Evolutionary conservation across 1,284 basidiomycete genomes (phyloP), one percentile per base, ranked within the genome.

Genomic region (Mycena sp.): DNA sequence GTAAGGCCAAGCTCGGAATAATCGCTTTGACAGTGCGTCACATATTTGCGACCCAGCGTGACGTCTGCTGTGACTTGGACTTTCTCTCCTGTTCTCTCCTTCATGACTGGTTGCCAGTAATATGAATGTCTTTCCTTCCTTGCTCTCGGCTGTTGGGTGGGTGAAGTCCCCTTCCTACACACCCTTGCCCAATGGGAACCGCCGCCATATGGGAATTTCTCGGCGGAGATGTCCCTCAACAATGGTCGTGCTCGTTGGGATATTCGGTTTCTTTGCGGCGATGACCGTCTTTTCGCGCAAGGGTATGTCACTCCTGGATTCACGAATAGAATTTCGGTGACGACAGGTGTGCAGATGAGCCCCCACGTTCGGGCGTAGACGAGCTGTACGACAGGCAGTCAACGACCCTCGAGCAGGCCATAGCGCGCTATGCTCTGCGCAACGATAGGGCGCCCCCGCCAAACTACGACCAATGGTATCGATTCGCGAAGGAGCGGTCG

Each of bases 371-470:
- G 21, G 43, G 19, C 17, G n/a, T 64, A 7, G 58, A 63, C 21
- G 35, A 44, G 14, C 56, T 67, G 35, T 67, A 45, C 29, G 62
- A 40, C 14, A 49, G 61, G 6, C 65, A 67, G 46, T 64, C 65
- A 7, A 9, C 9, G 12, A 61, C 29, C 26, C 43, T 67, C 9
- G 61, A 49, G 32, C 49, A 67, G 19, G 65, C 65, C 0, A 21
- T 28, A 1, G 54, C 61, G 50, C 61, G 62, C 12, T 67, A 67
- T 29, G 21, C n/a, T 6, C 58, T 67, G 7, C 29, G 29, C 9
- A 58, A 57, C 32, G 62, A 21, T 7, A 37, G 65, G 3, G 1
- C 17, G 30, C 65, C 65, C 16, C 65, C 65, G n/a, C 30, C 21
- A 4, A 38, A 37, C 32, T 67, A 64, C 55, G 45, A 58, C 16